Evolutionary conservation across 352 stramenopile species (phyloP), one percentile per base, ranked within the genome.

Genomic region (Phytopythium helicoides): DNA sequence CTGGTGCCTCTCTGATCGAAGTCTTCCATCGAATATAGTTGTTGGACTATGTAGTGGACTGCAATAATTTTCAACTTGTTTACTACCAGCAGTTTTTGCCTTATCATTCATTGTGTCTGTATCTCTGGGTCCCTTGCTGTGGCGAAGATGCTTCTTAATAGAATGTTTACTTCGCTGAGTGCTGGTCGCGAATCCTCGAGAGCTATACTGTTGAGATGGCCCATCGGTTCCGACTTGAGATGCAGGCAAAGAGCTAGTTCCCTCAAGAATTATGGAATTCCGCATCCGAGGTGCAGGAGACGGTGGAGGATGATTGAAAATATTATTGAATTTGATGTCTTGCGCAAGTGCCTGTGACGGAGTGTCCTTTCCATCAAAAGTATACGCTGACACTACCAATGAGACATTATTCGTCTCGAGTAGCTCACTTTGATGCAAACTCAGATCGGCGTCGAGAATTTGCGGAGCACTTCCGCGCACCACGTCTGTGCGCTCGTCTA

Each of bases 401-500:
- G 6, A 12, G n/a, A n/a, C 44, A 12, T 1, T 25, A n/a, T 23
- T 12, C 15, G 25, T 25, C 16, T 38, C 44, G 15, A 38, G 28
- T 33, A 9, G 28, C 5, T 33, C 28, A 9, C 9, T 9, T 33
- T 5, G 28, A 33, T 10, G 28, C 28, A 10, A 10, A 33, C 5
- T 50, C 14, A 50, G 16, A 11, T 50, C 26, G n/a, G 44, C 25
- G 5, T 18, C 16, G 7, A 50, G 9, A 7, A 14, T n/a, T n/a
- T n/a, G n/a, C 44, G 2, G 34, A n/a, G 25, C 3, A 1, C 9
- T n/a, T 15, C 44, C 26, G 3, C 52, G 39, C n/a, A 72, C 22
- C 0, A 68, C 50, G 52, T 89, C 79, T 0, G 59, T 86, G 41
- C 79, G 59, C 26, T 84, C 71, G 35, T 73, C 64, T 14, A 73